These are phyloP conservation scores for Torulaspora delbrueckii DNA, from an alignment of 805 yeast genomes.

Conservation along the genomic window DNA sequence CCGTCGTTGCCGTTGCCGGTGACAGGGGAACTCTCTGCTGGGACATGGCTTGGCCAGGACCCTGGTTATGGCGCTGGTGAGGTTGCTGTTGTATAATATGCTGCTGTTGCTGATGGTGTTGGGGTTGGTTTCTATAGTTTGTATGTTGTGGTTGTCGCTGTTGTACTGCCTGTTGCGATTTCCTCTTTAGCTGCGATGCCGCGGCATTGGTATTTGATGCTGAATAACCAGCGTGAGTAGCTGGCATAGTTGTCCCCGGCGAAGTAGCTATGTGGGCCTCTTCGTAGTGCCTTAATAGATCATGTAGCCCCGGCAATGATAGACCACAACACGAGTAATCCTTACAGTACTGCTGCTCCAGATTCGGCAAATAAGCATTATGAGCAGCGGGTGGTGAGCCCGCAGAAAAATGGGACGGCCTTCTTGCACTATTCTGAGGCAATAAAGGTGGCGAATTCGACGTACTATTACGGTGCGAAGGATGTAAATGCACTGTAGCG, in stretches of 20 bases:
- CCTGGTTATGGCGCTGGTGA: constrained; percentile 12
- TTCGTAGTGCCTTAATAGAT: constrained; percentile 88
- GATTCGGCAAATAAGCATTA: constrained; percentile 80
- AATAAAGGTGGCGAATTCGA: constrained; percentile 1
- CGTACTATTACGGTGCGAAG: constrained; percentile 3
- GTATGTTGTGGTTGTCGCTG: constrained; percentile 17
- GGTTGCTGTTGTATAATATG: constrained; percentile 16
- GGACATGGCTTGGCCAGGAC: constrained; percentile 8
- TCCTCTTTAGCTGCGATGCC: constrained; percentile 9
- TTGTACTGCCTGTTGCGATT: constrained; percentile 10
- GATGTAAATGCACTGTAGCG: constrained; percentile 12
- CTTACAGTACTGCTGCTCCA: constrained; percentile 93
- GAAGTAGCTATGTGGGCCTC: constrained; percentile 80
- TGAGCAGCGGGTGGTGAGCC: constrained; percentile 57
- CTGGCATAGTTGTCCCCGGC: constrained; percentile 37
- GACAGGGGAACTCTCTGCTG: constrained; percentile 12
- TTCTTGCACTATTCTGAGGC: constrained; percentile 5
- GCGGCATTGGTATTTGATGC: constrained; percentile 4
- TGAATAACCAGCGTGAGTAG: constrained; percentile 9
- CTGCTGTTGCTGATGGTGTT: constrained; percentile 12
- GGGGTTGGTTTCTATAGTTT: constrained; percentile 4
- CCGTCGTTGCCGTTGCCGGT: constrained; percentile 7
- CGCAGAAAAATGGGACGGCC: constrained; percentile 17
- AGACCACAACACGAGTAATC: constrained; percentile 97
- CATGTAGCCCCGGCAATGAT: constrained; percentile 87